phyloP scores from a whole-genome alignment of 1,284 basidiomycete species.

The Gymnopus androsaceus region DNA sequence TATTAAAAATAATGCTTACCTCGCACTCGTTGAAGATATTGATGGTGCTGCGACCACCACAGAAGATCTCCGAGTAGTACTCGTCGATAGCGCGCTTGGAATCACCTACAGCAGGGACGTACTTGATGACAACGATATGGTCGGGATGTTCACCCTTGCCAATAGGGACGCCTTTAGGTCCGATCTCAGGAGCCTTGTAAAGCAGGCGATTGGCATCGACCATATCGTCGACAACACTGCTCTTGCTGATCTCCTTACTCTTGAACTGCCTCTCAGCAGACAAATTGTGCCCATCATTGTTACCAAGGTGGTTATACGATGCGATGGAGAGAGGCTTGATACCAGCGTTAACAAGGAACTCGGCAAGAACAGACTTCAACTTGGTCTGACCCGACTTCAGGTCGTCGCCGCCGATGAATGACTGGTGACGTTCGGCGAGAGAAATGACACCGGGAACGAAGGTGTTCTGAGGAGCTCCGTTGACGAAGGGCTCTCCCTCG shows the following conservation, averaged over 20 bases:
- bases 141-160: slow-evolving; percentile 93
- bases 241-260: slow-evolving; percentile 98
- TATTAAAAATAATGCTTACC: slow-evolving; percentile 37
- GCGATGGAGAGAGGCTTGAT: slow-evolving; percentile 98
- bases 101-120: slow-evolving; percentile 92
- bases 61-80: slow-evolving; percentile 95
- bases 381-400: slow-evolving; percentile 96
- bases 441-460: slow-evolving; percentile 95
- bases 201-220: slow-evolving; percentile 88
- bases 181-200: slow-evolving; percentile 76
- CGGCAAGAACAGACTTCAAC: slow-evolving; percentile 93
- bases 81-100: slow-evolving; percentile 98
- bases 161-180: slow-evolving; percentile 62
- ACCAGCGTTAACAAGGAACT: slow-evolving; percentile 98
- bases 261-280: slow-evolving; percentile 94
- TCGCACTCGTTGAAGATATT: slow-evolving; percentile 98
- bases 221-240: slow-evolving; percentile 97
- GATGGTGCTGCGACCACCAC: slow-evolving; percentile 79
- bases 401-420: slow-evolving; percentile 98
- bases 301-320: slow-evolving; percentile 98
- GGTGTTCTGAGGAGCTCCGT: slow-evolving; percentile 98
- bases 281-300: slow-evolving; percentile 96
- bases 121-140: slow-evolving; percentile 96
- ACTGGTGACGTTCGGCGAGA: slow-evolving; percentile 86
- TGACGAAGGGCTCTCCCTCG: slow-evolving; percentile 94